A percentile compares a stretch with the other conserved stretches of the same genome.
Conservation (phyloP, 148 eudicot species). For the Rhododendron vialii region DNA sequence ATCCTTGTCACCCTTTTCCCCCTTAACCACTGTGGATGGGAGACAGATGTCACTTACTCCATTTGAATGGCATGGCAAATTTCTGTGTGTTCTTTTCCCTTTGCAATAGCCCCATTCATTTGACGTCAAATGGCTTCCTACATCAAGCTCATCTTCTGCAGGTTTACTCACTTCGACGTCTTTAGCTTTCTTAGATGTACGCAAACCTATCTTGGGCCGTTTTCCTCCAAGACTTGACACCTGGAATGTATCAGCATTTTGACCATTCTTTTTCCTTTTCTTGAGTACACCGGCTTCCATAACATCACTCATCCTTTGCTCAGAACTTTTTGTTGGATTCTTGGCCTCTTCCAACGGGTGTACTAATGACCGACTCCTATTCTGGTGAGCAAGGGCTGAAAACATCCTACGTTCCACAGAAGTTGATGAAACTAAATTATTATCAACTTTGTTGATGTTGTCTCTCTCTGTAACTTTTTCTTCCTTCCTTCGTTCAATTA, state of each 20-base stretch:
- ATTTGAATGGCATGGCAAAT: constrained; percentile 9
- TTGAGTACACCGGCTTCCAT: constrained; percentile 9
- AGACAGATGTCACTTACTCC: constrained; percentile 6
- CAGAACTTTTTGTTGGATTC: constrained; percentile 14
- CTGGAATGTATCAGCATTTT: constrained; percentile 10
- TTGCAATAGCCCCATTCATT: constrained; percentile 34
- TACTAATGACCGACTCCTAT: constrained; percentile 17
- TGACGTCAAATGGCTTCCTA: constrained; percentile 14
- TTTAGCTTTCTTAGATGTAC: constrained; percentile 12
- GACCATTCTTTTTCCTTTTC: constrained; percentile 18
- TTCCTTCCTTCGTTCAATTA: constrained; percentile 12
- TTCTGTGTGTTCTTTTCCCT: constrained; percentile 38
- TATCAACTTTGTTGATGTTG: constrained; percentile 15
- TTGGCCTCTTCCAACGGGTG: constrained; percentile 14
- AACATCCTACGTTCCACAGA: constrained; percentile 13
- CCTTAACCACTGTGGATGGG: constrained; percentile 2
- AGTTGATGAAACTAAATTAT: constrained; percentile 7
- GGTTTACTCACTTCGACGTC: constrained; percentile 6
- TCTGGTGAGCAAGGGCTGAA: constrained; percentile 8
- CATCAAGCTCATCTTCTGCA: constrained; percentile 1
- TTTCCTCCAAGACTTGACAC: background rate
- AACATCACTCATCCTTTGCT: constrained; percentile 4
- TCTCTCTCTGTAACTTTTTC: constrained; percentile 18
- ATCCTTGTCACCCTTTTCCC: constrained; percentile 11
- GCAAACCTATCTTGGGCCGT: constrained; percentile 3